These are phyloP conservation scores for Effrenium voratum DNA, from an alignment of 73 alveolate genomes.

Conservation along the genomic window DNA sequence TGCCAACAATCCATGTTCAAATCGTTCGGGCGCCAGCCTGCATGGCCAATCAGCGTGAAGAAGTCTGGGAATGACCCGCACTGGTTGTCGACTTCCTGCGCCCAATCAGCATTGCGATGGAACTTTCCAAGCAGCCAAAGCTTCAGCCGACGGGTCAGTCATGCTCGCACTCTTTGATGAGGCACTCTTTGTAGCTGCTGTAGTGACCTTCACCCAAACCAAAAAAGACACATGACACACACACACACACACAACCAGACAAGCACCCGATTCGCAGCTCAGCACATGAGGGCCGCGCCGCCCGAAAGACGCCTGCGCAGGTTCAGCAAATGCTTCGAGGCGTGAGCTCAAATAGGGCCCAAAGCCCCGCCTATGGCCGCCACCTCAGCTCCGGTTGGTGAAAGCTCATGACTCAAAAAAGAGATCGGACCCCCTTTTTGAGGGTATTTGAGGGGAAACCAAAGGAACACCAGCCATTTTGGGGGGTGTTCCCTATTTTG, in stretches of 20 bases:
- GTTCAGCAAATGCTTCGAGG: too few species aligned
- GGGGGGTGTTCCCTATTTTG: too few species aligned
- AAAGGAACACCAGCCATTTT: too few species aligned
- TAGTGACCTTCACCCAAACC: constrained; percentile 19
- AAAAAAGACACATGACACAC: neutral
- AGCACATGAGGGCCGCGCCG: constrained; percentile 13
- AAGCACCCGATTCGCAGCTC: neutral
- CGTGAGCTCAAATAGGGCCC: too few species aligned
- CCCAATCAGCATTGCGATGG: neutral
- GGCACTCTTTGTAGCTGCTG: constrained; percentile 77
- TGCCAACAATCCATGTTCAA: too few species aligned
- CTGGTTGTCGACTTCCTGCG: constrained; percentile 32
- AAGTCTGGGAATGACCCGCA: constrained; percentile 78
- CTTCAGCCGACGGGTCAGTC: constrained; percentile 5
- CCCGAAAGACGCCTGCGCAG: constrained; percentile 69
- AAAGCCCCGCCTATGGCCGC: too few species aligned
- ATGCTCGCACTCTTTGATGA: constrained; percentile 80
- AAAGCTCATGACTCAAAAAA: too few species aligned
- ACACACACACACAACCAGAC: neutral
- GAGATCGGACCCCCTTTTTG: too few species aligned
- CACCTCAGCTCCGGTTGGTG: too few species aligned
- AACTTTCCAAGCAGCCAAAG: neutral
- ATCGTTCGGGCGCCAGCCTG: neutral
- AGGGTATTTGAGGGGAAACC: too few species aligned
- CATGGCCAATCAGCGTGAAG: constrained; percentile 83